phyloP scores from a whole-genome alignment of 805 yeast species.

The Wickerhamomyces strasburgensis region DNA sequence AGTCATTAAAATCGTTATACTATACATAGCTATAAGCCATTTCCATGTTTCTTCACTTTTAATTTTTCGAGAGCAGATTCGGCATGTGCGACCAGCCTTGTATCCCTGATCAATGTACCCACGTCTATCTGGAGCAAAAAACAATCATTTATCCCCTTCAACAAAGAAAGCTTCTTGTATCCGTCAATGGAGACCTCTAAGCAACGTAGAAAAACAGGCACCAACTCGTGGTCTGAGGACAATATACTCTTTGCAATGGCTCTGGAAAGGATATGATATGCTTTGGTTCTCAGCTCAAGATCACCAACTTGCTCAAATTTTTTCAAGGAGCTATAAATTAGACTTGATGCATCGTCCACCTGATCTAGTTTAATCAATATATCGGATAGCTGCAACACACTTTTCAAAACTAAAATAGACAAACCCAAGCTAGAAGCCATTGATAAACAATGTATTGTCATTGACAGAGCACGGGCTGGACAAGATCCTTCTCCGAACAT shows the following conservation, averaged over 20 bases:
- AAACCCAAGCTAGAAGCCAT: conserved; percentile 44
- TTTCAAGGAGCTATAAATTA: conserved; percentile 42
- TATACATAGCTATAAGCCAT: too few relatives aligned
- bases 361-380: conserved; percentile 39
- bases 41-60: not conserved
- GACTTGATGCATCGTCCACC: conserved; percentile 36
- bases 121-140: conserved; percentile 36
- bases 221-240: conserved; percentile 1
- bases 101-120: conserved; percentile 29
- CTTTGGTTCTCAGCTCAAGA: conserved; percentile 35
- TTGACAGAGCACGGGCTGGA: conserved; percentile 46
- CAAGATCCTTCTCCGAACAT: conserved; percentile 38
- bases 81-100: conserved; percentile 28
- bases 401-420: conserved; percentile 40
- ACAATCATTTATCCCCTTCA: conserved; percentile 34
- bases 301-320: conserved; percentile 36
- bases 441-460: conserved; percentile 44
- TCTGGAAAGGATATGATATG: conserved; percentile 21
- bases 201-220: conserved; percentile 26
- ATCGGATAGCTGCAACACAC: conserved; percentile 40
- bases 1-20: not conserved
- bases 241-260: not conserved
- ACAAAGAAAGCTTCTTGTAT: conserved; percentile 35
- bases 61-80: conserved; percentile 5
- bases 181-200: conserved; percentile 42